Conservation (phyloP, 164 flowering plant species). For the Saururus chinensis region DNA sequence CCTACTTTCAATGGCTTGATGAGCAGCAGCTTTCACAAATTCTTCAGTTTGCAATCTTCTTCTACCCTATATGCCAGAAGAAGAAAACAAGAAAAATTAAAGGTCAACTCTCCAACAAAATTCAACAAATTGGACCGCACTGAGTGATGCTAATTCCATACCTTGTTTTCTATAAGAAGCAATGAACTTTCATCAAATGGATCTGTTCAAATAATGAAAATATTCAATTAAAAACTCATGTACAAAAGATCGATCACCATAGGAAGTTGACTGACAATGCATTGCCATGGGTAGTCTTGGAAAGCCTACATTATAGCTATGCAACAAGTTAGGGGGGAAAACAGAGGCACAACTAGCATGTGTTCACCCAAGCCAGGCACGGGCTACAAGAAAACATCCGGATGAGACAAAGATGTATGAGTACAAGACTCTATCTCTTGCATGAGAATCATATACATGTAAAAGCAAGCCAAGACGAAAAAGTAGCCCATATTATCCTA, state of each 20-base stretch:
- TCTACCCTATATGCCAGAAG: conserved; percentile 1
- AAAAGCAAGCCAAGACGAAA: too few relatives aligned
- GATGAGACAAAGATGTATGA: too few relatives aligned
- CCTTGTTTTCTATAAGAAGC: conserved; percentile 41
- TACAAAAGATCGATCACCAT: not conserved
- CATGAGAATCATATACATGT: too few relatives aligned
- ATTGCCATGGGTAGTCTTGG: too few relatives aligned
- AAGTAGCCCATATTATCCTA: too few relatives aligned
- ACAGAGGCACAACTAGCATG: too few relatives aligned
- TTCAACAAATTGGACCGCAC: not conserved
- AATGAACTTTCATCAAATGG: conserved; percentile 50
- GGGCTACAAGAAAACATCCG: too few relatives aligned
- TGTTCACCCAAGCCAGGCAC: too few relatives aligned
- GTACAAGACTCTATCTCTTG: too few relatives aligned
- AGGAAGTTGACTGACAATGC: too few relatives aligned
- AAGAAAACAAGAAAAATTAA: not conserved
- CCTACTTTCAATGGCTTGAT: conserved; percentile 41
- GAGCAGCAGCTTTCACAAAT: conserved; percentile 4
- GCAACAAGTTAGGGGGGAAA: too few relatives aligned
- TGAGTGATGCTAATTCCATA: conserved; percentile 10
- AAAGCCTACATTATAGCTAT: too few relatives aligned
- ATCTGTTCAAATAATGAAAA: conserved; percentile 28
- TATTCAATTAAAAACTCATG: not conserved
- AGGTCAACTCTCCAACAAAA: not conserved
- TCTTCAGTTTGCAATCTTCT: conserved; percentile 19